Percentiles rank a stretch among this genome's conserved stretches.
Conservation (phyloP, 23 red algal genomes). For the Pyropia yezoensis region DNA sequence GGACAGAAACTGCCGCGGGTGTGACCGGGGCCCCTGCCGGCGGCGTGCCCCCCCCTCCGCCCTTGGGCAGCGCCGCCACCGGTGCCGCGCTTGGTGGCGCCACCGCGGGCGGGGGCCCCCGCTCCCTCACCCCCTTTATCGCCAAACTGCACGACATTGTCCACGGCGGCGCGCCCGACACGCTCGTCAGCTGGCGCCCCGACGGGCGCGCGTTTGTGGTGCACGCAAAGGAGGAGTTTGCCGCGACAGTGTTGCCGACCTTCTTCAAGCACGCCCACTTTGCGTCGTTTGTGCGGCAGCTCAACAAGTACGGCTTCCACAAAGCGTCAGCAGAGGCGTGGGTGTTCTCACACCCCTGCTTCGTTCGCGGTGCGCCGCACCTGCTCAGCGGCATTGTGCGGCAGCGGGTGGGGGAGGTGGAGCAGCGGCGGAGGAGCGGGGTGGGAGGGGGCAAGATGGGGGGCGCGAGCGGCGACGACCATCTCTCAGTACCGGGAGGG, state of each 20-base stretch:
- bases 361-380: constrained; percentile 23
- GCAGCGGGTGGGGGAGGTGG: too few species aligned
- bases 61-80: too few species aligned
- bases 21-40: too few species aligned
- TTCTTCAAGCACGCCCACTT: constrained; percentile 73
- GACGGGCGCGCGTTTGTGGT: constrained; percentile 36
- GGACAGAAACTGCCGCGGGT: too few species aligned
- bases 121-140: constrained; percentile 27
- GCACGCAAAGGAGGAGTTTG: constrained; percentile 20
- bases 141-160: constrained; percentile 48
- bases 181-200: constrained; percentile 20
- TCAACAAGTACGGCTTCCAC: constrained; percentile 71
- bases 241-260: constrained; percentile 22
- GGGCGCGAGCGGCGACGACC: too few species aligned
- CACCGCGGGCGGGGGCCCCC: too few species aligned
- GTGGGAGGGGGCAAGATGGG: too few species aligned
- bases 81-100: too few species aligned
- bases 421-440: too few species aligned
- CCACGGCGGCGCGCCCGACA: constrained; percentile 14
- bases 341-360: constrained; percentile 42
- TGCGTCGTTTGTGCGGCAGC: constrained; percentile 47
- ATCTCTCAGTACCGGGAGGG: too few species aligned
- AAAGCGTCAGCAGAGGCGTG: constrained; percentile 49
- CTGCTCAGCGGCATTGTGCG: constrained; percentile 15
- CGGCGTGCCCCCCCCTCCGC: too few species aligned